These are phyloP conservation scores for Ascosphaera aggregata DNA, from an alignment of 2,329 filamentous ascomycete species.

Conservation along the genomic window DNA sequence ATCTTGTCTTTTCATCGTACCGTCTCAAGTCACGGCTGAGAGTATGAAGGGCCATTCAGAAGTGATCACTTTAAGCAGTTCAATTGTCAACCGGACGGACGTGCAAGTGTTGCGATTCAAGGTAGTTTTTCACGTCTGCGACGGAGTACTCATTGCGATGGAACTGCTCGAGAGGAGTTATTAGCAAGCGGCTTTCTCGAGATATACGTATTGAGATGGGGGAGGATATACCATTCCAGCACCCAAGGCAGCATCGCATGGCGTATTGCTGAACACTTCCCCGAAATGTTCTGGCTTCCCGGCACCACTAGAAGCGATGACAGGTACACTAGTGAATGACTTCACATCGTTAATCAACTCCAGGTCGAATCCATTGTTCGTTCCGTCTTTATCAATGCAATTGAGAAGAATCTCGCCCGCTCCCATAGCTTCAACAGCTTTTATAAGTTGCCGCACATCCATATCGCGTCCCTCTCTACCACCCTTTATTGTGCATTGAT, in stretches of 20 bases:
- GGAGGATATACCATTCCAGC: conserved; percentile 53
- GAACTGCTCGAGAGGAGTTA: conserved; percentile 38
- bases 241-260: conserved; percentile 76
- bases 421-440: conserved; percentile 88
- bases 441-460: conserved; percentile 70
- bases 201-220: background rate
- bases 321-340: conserved; percentile 63
- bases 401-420: conserved; percentile 86
- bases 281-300: conserved; percentile 72
- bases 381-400: conserved; percentile 93
- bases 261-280: conserved; percentile 70
- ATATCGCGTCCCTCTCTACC: conserved; percentile 85
- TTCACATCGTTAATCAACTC: conserved; percentile 84
- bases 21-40: background rate
- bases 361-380: conserved; percentile 81
- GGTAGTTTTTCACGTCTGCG: conserved; percentile 69
- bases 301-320: conserved; percentile 85
- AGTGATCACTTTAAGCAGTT: too few relatives aligned
- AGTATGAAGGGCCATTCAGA: background rate
- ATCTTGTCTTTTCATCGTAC: background rate
- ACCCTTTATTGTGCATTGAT: conserved; percentile 90
- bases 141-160: conserved; percentile 91
- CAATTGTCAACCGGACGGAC: background rate
- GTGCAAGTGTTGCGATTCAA: conserved; percentile 23
- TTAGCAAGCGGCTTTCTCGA: background rate